Evolutionary conservation across 2,329 filamentous ascomycete genomes (phyloP), one percentile per base, ranked within the genome.

Genomic region (Parastagonospora avenae): DNA sequence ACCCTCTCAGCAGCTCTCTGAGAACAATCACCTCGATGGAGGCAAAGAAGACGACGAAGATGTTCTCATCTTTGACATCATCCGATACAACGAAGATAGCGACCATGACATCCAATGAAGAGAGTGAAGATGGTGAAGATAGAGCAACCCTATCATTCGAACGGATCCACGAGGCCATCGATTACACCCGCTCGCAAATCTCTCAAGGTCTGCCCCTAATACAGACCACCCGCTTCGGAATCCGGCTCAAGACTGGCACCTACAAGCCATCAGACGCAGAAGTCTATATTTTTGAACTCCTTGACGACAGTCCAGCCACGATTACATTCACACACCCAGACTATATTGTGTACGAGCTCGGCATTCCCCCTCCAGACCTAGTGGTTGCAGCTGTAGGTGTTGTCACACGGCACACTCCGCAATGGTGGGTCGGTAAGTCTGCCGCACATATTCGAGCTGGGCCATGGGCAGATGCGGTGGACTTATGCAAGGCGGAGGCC

Each of bases 351-450:
- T 53, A 32, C 8, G 56, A 54, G 27, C 33, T 52, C 1, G 56
- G 56, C 16, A 14, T 54, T 2, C 48, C 43, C 3, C 15, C 42
- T 5, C 54, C 48, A 1, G 37, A 54, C 35, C 48, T 47, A 39
- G 48, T 55, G 2, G 11, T 12, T 5, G 36, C 43, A 43, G 11
- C 14, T 5, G 36, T 44, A 41, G 46, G 50, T 10, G 35, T 15
- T 4, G 19, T 48, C 1, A 31, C 41, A 1, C 4, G 54, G 0
- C 46, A 52, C 9, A 46, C 48, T 16, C 28, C 54, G 11, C 56
- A 57, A 11, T 62, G 54, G 59, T 62, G 59, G 59, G 28, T 51
- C 7, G 50, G 48, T 3, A 58, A 48, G 43, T 39, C 30, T 2
- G 24, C 6, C 1, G 54, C 42, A 9, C 45, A 56, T 33, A 37